phyloP scores from a whole-genome alignment of 2,329 filamentous ascomycete genomes.

The Teratosphaeria zuluensis region DNA sequence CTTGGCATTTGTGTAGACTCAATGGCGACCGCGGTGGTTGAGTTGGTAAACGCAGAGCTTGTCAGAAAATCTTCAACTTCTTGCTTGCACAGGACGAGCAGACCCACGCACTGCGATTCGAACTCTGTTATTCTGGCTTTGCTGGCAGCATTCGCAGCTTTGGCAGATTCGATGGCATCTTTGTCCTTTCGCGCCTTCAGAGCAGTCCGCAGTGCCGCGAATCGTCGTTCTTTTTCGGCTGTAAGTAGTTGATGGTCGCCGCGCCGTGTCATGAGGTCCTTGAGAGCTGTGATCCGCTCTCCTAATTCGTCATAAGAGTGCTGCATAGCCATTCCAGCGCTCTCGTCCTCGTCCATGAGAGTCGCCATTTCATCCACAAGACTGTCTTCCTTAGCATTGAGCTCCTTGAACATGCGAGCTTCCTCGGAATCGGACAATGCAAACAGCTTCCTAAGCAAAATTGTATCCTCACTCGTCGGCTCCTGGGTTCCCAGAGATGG shows the following conservation, averaged over 20 bases:
- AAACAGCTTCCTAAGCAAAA: conserved; percentile 12
- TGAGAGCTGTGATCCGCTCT: conserved; percentile 7
- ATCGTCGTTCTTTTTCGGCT: conserved; percentile 13
- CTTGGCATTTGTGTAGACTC: conserved; percentile 19
- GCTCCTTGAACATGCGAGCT: conserved; percentile 4
- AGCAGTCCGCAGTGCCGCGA: conserved; percentile 13
- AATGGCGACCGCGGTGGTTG: conserved; percentile 14
- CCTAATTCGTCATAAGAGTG: conserved; percentile 13
- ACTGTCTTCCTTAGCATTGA: conserved; percentile 11
- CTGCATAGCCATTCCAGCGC: conserved; percentile 7
- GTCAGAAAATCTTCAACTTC: conserved; percentile 12
- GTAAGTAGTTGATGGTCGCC: conserved; percentile 11
- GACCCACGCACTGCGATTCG: conserved; percentile 16
- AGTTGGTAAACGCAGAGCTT: background rate
- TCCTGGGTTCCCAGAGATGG: conserved; percentile 9
- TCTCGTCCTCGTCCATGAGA: conserved; percentile 12
- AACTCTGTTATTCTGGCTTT: conserved; percentile 14
- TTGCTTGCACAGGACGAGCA: conserved; percentile 14
- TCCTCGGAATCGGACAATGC: conserved; percentile 11
- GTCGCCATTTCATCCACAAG: conserved; percentile 14
- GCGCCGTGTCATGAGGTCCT: conserved; percentile 10
- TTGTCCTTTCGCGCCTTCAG: conserved; percentile 11
- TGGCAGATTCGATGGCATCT: conserved; percentile 14
- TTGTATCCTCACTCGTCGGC: conserved; percentile 1
- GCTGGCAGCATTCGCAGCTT: conserved; percentile 16